These are phyloP conservation scores for Allantophomopsis cytisporea DNA, from an alignment of 2,329 filamentous ascomycete genomes.

Conservation along the genomic window DNA sequence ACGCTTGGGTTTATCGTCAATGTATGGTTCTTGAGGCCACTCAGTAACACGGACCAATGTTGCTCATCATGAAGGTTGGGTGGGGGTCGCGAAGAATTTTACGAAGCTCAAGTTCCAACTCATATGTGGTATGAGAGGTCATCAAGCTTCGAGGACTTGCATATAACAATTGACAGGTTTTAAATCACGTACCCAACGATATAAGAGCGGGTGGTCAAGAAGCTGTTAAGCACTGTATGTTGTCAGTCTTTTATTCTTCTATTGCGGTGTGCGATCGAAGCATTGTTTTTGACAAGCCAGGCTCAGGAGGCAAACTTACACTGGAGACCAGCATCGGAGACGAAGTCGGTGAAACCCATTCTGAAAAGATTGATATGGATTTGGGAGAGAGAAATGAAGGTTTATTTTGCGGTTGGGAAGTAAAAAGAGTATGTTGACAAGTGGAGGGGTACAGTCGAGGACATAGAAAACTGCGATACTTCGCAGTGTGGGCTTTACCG, in stretches of 20 bases:
- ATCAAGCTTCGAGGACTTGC: constrained; percentile 4
- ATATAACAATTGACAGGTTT: background rate
- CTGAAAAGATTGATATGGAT: constrained; percentile 4
- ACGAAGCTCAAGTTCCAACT: too few species aligned
- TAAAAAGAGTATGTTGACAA: background rate
- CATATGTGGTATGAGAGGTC: constrained; percentile 4
- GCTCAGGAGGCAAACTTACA: constrained; percentile 22
- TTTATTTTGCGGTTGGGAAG: constrained; percentile 1
- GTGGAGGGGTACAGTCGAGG: constrained; percentile 2
- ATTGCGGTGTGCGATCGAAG: too few species aligned
- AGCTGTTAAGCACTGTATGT: constrained; percentile 53
- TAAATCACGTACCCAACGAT: constrained; percentile 59
- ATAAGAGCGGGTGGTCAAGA: constrained; percentile 66
- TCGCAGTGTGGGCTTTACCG: too few species aligned
- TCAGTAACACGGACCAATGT: constrained; percentile 94
- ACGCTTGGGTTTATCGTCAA: constrained; percentile 67
- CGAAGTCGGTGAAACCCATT: constrained; percentile 60
- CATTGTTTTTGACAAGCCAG: background rate
- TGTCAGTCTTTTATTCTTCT: constrained; percentile 12
- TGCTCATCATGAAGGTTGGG: constrained; percentile 56
- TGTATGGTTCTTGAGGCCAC: constrained; percentile 81
- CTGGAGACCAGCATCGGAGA: constrained; percentile 50
- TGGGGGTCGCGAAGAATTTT: constrained; percentile 6
- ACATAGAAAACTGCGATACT: too few species aligned
- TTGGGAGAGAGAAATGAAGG: constrained; percentile 1